Conservation (phyloP, 1,139 yeast species). For the Pichia sp. region DNA sequence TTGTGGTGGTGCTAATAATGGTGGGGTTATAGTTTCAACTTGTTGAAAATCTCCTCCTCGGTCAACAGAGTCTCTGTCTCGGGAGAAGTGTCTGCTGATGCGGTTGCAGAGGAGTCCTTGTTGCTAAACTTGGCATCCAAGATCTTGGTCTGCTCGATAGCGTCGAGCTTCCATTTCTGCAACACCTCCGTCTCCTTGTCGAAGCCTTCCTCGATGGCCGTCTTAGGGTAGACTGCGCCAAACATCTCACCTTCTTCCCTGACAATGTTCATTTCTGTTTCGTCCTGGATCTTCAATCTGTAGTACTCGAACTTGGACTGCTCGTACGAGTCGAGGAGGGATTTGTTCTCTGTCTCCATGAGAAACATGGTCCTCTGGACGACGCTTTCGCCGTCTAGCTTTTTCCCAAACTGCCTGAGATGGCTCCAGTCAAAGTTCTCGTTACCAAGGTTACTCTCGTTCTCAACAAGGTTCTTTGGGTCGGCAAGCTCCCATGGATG, state of each 20-base stretch:
- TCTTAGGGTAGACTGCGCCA: conserved; percentile 68
- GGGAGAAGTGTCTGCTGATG: conserved; percentile 16
- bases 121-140: conserved; percentile 34
- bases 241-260: conserved; percentile 82
- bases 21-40: conserved; percentile 9
- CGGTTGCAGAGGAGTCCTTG: conserved; percentile 17
- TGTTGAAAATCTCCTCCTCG: conserved; percentile 26
- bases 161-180: conserved; percentile 70
- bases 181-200: conserved; percentile 67
- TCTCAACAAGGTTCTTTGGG: conserved; percentile 84
- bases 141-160: conserved; percentile 54
- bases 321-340: conserved; percentile 66
- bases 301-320: conserved; percentile 86
- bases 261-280: conserved; percentile 68
- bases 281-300: conserved; percentile 78
- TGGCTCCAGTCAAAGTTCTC: conserved; percentile 67
- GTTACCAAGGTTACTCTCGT: conserved; percentile 51
- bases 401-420: conserved; percentile 66
- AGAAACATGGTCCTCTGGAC: conserved; percentile 86
- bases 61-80: conserved; percentile 18
- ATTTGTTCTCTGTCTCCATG: conserved; percentile 39
- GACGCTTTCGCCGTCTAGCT: conserved; percentile 88
- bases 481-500: conserved; percentile 98
- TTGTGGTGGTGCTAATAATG: neutral
- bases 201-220: conserved; percentile 64